phyloP scores from a whole-genome alignment of 1,284 basidiomycete genomes.

The Mycena sp. region DNA sequence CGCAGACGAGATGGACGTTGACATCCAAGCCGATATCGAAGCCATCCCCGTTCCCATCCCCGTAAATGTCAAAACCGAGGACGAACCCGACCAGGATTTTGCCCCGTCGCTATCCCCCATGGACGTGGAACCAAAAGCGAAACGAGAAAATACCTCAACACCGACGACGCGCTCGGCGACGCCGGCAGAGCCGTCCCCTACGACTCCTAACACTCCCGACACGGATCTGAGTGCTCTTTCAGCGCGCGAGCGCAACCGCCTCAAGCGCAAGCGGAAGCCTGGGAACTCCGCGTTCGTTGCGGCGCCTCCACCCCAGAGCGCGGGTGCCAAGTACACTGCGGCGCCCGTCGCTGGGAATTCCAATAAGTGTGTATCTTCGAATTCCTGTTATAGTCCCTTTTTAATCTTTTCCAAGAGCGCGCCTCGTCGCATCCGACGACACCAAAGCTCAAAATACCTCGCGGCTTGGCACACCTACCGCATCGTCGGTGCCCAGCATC shows the following conservation, averaged over 20 bases:
- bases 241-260: slow-evolving; percentile 88
- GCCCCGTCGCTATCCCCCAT: slow-evolving; percentile 44
- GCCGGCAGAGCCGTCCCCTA: slow-evolving; percentile 64
- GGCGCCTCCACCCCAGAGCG: slow-evolving; percentile 66
- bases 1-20: slow-evolving; percentile 63
- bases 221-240: slow-evolving; percentile 67
- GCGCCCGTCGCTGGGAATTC: slow-evolving; percentile 37
- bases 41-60: slow-evolving; percentile 65
- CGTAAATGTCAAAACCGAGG: slow-evolving; percentile 53
- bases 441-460: slow-evolving; percentile 52
- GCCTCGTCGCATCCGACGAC: slow-evolving; percentile 70
- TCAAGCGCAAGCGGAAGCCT: slow-evolving; percentile 91
- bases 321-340: slow-evolving; percentile 67
- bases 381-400: background rate
- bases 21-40: slow-evolving; percentile 59
- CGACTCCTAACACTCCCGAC: slow-evolving; percentile 51
- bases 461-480: slow-evolving; percentile 66
- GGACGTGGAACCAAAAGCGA: slow-evolving; percentile 42
- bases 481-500: too few species aligned
- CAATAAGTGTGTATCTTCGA: slow-evolving; percentile 47
- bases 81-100: slow-evolving; percentile 33
- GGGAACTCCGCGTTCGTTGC: slow-evolving; percentile 84
- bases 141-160: slow-evolving; percentile 42
- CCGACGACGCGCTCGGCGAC: slow-evolving; percentile 59
- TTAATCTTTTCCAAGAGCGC: slow-evolving; percentile 46